A percentile compares a stretch with the other conserved stretches of the same genome.
Conservation (phyloP, 1,284 basidiomycete species). For the Porogramme epimiltina region DNA sequence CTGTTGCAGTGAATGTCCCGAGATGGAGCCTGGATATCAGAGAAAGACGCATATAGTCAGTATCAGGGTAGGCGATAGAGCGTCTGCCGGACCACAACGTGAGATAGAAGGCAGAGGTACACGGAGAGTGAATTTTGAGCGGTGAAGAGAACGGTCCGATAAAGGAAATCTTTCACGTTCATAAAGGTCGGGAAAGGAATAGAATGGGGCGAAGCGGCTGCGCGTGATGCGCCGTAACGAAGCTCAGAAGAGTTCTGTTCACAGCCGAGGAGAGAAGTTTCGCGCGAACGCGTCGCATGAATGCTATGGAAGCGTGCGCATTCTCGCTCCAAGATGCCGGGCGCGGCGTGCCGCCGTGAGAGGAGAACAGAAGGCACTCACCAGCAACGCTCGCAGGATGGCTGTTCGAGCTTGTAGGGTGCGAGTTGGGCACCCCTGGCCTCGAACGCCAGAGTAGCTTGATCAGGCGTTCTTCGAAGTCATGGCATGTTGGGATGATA, state of each 20-base stretch:
- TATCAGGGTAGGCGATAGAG: not conserved
- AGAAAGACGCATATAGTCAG: slow-evolving; percentile 1
- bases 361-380: slow-evolving; percentile 7
- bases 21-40: slow-evolving; percentile 27
- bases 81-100: too few species aligned
- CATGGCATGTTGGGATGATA: slow-evolving; percentile 70
- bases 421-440: slow-evolving; percentile 25
- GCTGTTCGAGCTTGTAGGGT: slow-evolving; percentile 28
- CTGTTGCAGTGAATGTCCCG: slow-evolving; percentile 32
- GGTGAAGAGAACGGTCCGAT: not conserved
- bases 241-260: too few species aligned
- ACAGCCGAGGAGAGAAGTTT: too few species aligned
- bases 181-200: too few species aligned
- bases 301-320: too few species aligned
- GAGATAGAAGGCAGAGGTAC: not conserved
- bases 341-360: not conserved
- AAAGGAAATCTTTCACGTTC: too few species aligned
- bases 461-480: slow-evolving; percentile 81
- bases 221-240: too few species aligned
- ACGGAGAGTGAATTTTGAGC: not conserved
- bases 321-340: too few species aligned
- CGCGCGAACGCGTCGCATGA: too few species aligned
- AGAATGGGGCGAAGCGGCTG: too few species aligned
- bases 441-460: slow-evolving; percentile 67
- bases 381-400: slow-evolving; percentile 30